A percentile compares a stretch with the other conserved stretches of the same genome.
Conservation (phyloP, 257 asterid species). For the Ligustrum vulgare region DNA sequence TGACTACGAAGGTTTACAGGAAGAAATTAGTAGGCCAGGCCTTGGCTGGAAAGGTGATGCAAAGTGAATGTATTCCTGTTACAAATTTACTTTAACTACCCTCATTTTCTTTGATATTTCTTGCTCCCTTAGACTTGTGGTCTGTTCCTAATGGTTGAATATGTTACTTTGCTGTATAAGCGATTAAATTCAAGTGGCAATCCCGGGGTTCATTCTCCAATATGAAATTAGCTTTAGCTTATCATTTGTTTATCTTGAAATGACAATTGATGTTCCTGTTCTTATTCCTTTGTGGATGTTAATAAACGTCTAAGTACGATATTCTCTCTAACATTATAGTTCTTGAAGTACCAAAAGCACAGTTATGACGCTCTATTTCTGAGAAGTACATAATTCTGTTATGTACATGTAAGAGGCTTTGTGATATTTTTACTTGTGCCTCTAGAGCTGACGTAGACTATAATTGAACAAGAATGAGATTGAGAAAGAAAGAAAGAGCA, state of each 20-base stretch:
- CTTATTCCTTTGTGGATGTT: conserved; percentile 1
- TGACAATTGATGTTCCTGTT: conserved; percentile 8
- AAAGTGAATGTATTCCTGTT: conserved; percentile 38
- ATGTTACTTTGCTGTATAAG: conserved; percentile 1
- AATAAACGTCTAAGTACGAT: conserved; percentile 2
- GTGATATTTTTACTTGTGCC: background rate
- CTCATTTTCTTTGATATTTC: conserved; percentile 23
- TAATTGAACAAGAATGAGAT: too few species aligned
- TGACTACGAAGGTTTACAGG: conserved; percentile 63
- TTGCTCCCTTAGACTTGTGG: conserved; percentile 12
- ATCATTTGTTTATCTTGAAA: background rate
- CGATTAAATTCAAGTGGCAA: conserved; percentile 4
- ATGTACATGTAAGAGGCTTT: conserved; percentile 26
- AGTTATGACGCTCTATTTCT: background rate
- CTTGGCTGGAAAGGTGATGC: conserved; percentile 71
- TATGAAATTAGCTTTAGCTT: background rate
- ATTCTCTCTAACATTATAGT: conserved; percentile 7
- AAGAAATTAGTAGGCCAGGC: conserved; percentile 63
- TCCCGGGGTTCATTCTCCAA: background rate
- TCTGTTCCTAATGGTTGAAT: conserved; percentile 25
- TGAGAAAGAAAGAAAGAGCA: too few species aligned
- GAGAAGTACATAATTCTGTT: conserved; percentile 22
- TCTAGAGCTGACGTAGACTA: conserved; percentile 10
- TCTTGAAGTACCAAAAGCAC: conserved; percentile 15
- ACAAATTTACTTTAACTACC: conserved; percentile 16